These are phyloP conservation scores for Suaeda aralocaspica DNA, from an alignment of 148 eudicot species.

Conservation along the genomic window DNA sequence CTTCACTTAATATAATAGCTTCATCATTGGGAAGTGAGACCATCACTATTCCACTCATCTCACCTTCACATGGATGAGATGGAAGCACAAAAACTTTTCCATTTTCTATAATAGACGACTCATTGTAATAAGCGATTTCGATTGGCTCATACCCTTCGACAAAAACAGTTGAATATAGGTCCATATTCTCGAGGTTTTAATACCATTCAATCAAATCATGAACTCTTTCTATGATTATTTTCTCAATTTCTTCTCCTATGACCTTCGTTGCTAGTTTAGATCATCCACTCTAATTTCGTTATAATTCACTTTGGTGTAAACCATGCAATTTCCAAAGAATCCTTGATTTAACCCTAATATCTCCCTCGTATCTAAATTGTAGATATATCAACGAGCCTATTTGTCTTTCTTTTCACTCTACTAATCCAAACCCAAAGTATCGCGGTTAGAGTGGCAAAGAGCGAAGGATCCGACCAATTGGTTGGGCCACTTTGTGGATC, in stretches of 20 bases:
- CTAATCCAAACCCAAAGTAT: constrained; percentile 53
- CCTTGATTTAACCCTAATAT: constrained; percentile 46
- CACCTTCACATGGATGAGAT: constrained; percentile 27
- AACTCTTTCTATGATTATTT: constrained; percentile 29
- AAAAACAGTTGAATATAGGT: constrained; percentile 32
- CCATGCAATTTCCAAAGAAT: constrained; percentile 70
- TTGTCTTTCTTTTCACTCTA: constrained; percentile 33
- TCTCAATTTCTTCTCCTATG: constrained; percentile 34
- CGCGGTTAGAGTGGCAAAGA: constrained; percentile 44
- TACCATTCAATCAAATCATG: constrained; percentile 55
- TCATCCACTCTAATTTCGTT: constrained; percentile 25
- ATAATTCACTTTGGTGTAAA: constrained; percentile 33
- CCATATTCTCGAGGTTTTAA: constrained; percentile 39
- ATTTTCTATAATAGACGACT: constrained; percentile 25
- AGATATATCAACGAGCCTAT: constrained; percentile 46
- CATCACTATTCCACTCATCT: constrained; percentile 36
- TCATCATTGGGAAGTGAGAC: constrained; percentile 46
- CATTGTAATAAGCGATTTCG: constrained; percentile 36
- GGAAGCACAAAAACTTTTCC: constrained; percentile 51
- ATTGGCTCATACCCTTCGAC: constrained; percentile 28
- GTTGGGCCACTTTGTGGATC: constrained; percentile 18
- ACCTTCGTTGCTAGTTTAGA: constrained; percentile 30
- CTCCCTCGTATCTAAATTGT: constrained; percentile 41
- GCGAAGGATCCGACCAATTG: constrained; percentile 15
- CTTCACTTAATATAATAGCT: constrained; percentile 38